Percentiles rank a stretch among this genome's conserved stretches.
phyloP scores from a whole-genome alignment of 768 basidiomycete genomes.

The Trametes cubensis region DNA sequence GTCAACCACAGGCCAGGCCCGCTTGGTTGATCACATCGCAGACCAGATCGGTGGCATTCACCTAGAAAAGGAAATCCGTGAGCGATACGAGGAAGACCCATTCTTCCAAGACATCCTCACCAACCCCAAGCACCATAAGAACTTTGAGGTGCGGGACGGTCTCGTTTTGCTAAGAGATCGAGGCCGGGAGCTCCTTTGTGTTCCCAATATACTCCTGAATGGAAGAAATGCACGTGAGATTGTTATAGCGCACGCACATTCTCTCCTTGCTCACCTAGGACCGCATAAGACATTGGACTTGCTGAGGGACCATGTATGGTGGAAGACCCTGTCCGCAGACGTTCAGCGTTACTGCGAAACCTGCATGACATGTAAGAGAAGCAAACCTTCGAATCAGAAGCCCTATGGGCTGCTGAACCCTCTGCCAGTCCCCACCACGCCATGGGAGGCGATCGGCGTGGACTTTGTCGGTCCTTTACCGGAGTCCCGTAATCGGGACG shows the following conservation, averaged over 20 bases:
- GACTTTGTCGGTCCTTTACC: slow-evolving; percentile 33
- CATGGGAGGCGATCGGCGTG: slow-evolving; percentile 33
- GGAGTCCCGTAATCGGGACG: slow-evolving; percentile 26
- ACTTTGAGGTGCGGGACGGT: slow-evolving; percentile 32
- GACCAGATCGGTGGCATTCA: not conserved
- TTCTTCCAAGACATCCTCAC: slow-evolving; percentile 35
- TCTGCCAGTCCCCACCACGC: slow-evolving; percentile 24
- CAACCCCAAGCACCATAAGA: slow-evolving; percentile 28
- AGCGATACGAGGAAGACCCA: slow-evolving; percentile 32
- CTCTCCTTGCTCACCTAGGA: slow-evolving; percentile 42
- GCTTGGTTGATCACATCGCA: too few relatives aligned
- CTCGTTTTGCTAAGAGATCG: slow-evolving; percentile 24
- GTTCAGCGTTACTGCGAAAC: slow-evolving; percentile 27
- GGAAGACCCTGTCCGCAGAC: slow-evolving; percentile 33
- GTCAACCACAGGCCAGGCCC: too few relatives aligned
- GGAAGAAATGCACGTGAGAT: slow-evolving; percentile 32
- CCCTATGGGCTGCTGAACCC: slow-evolving; percentile 30
- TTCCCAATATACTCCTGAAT: slow-evolving; percentile 31
- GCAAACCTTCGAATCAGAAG: slow-evolving; percentile 22
- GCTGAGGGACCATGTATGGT: slow-evolving; percentile 40
- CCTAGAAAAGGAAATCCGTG: slow-evolving; percentile 22
- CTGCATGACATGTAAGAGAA: slow-evolving; percentile 21
- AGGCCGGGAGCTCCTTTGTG: slow-evolving; percentile 8
- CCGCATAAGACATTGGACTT: slow-evolving; percentile 37
- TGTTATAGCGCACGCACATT: slow-evolving; percentile 41